Evolutionary conservation across 2,329 filamentous ascomycete species (phyloP), one percentile per base, ranked within the genome.

Genomic region (Beauveria rudraprayagi): DNA sequence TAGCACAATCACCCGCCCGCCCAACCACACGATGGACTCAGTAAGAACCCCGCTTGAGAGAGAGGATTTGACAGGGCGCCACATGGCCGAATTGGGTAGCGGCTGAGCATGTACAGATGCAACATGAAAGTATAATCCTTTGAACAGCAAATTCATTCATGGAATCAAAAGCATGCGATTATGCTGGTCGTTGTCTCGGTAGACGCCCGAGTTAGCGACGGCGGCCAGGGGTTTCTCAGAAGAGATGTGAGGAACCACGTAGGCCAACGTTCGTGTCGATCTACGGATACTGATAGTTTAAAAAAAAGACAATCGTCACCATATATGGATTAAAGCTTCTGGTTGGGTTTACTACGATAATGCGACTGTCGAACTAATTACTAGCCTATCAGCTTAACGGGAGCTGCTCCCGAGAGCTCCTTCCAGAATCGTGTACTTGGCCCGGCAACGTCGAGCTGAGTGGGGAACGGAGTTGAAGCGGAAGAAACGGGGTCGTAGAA

Each of bases 101-200:
- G 55, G 55, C 55, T 57, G 55, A 57, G 44, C 28, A 34, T 56
- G 54, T 37, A 9, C 43, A 48, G 30, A 57, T 48, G 55, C 55
- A 57, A 14, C 44, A 8, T 22, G 19, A 59, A 44, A 51, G 46
- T 34, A 19, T 44, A 59, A 52, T 10, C 17, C 10, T 9, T 6
- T 17, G 6, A 14, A 28, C 17, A 28, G 9, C 26, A 14, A 19
- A 3, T 10, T n/a, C 10, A 4, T 34, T 17, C 10, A 26, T n/a
- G 24, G 19, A 11, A 40, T 14, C 5, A 46, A 26, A 28, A 28
- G 16, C 26, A 22, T 22, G 17, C 22, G 37, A 28, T 56, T 26
- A 47, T 5, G 46, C 30, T 10, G 46, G 43, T 51, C 44, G 46
- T 37, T 37, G 22, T 40, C 46, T 59, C 37, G 34, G 56, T 34